Base-by-base conservation (phyloP, 768 basidiomycete genomes). In the Mycena galopus region DNA sequence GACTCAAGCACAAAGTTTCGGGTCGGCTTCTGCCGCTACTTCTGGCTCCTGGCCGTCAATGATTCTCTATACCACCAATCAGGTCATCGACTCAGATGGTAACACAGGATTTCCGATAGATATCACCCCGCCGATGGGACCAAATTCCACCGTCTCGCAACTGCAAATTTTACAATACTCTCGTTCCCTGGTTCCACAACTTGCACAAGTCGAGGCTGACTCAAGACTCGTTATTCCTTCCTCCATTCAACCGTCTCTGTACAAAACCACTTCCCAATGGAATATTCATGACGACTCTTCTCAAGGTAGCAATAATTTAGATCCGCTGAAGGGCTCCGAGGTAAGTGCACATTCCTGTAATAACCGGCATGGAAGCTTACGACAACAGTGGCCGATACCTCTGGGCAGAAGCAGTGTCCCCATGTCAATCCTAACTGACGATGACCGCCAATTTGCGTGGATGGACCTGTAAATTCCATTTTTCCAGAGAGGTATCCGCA, bases 401-500 rank as follows among this genome's bases (percentile, higher is more conserved):
- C 6, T 12, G 9, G 39, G 10, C 10, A 19, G 9, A 17, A 61
- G 60, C 39, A 27, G 8, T 10, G 33, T 61, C 19, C 60, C 25
- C 5, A 44, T 44, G 60, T 61, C 60, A 12, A 5, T 61, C 5
- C 25, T 4, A 5, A 12, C 6, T 11, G 60, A 44, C 27, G 60
- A 61, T 14, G 17, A 19, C 35, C 4, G 39, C 0, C 44, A 1
- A 3, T 44, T 61, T 44, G n/a, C 60, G 21, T 44, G 12, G 60
- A 42, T 61, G 60, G 60, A 61, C 27, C 25, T 61, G 60, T 61
- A 44, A 17, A 42, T 23, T 11, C n/a, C n/a, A n/a, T n/a, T n/a
- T n/a, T n/a, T n/a, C n/a, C n/a, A n/a, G n/a, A n/a, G n/a, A n/a
- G n/a, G n/a, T n/a, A n/a, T n/a, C n/a, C n/a, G n/a, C n/a, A n/a